Percentiles rank a stretch among this genome's conserved stretches.
Evolutionary conservation across 306 rosid genomes (phyloP).

Genomic region (Prunus mume): DNA sequence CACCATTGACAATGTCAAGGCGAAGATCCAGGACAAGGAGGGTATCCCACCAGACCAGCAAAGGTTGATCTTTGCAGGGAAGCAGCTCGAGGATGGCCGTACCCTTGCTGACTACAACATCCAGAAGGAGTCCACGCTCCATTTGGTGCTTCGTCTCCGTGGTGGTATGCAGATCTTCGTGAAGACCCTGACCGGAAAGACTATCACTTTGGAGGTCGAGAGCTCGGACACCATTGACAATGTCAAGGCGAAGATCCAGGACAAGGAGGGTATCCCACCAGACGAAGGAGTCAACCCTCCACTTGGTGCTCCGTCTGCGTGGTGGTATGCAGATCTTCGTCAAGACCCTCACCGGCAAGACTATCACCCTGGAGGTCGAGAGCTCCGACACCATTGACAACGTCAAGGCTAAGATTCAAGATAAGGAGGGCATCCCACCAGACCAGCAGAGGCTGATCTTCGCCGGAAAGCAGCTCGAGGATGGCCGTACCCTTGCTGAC

Average conservation of each 20-base stretch:
- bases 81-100: constrained; percentile 59
- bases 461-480: constrained; percentile 72
- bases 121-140: constrained; percentile 60
- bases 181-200: constrained; percentile 67
- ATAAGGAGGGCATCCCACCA: constrained; percentile 73
- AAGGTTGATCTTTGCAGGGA: constrained; percentile 63
- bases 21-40: constrained; percentile 73
- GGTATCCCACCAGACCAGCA: constrained; percentile 74
- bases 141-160: constrained; percentile 38
- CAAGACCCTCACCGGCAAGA: constrained; percentile 68
- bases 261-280: constrained; percentile 73
- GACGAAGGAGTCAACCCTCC: constrained; percentile 44
- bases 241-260: constrained; percentile 68
- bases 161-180: constrained; percentile 51
- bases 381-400: constrained; percentile 67
- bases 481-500: constrained; percentile 65
- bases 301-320: constrained; percentile 38
- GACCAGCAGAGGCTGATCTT: constrained; percentile 70
- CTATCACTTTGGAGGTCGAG: constrained; percentile 67
- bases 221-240: constrained; percentile 67
- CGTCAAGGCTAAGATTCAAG: constrained; percentile 71
- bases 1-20: constrained; percentile 64
- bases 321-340: constrained; percentile 51
- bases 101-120: constrained; percentile 66
- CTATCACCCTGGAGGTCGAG: constrained; percentile 67